phyloP scores from a whole-genome alignment of 768 basidiomycete genomes.

The Trametes sanguinea region DNA sequence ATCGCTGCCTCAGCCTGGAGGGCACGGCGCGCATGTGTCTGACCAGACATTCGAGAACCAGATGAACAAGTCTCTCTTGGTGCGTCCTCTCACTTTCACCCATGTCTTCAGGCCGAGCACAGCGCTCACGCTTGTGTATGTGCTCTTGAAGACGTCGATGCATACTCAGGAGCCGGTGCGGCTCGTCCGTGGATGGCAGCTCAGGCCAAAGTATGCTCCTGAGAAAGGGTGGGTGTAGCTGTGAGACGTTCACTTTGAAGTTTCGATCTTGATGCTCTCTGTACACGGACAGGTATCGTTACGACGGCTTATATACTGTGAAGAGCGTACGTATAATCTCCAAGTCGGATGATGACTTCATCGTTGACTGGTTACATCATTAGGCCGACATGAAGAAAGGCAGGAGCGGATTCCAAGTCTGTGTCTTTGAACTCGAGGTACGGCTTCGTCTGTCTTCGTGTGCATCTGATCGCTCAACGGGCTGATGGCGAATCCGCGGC shows the following conservation, averaged over 20 bases:
- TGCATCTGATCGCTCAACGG: background rate
- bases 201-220: slow-evolving; percentile 18
- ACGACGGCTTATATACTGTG: slow-evolving; percentile 22
- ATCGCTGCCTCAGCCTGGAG: background rate
- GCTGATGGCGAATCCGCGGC: too few relatives aligned
- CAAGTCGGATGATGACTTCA: background rate
- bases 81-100: background rate
- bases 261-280: too few relatives aligned
- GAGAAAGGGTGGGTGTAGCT: slow-evolving; percentile 14
- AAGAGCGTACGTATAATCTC: background rate
- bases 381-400: slow-evolving; percentile 18
- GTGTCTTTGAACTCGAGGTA: slow-evolving; percentile 14
- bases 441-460: background rate
- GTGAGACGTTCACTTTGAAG: too few relatives aligned
- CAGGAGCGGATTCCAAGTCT: slow-evolving; percentile 10
- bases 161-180: slow-evolving; percentile 17
- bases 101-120: background rate
- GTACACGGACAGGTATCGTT: slow-evolving; percentile 15
- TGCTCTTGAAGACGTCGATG: slow-evolving; percentile 8
- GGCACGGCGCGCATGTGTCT: slow-evolving; percentile 6
- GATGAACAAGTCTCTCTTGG: slow-evolving; percentile 14
- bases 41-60: slow-evolving; percentile 19
- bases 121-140: background rate
- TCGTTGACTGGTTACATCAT: background rate
- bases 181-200: slow-evolving; percentile 10